Evolutionary conservation across 345 rosid species (phyloP), one percentile per base, ranked within the genome.

Genomic region (Salix dunnii): DNA sequence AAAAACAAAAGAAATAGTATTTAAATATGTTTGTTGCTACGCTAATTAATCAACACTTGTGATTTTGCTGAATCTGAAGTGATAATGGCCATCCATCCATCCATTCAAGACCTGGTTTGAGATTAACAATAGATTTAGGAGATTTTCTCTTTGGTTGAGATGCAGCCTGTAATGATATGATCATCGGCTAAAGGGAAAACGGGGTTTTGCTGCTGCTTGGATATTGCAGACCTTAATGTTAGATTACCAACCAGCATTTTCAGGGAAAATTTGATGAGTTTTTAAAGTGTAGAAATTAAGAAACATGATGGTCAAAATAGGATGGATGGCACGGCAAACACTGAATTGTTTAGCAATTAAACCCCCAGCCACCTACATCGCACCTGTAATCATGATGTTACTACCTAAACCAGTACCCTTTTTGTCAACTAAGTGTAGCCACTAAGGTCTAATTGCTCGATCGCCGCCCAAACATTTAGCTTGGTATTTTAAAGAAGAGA

Each of bases 171-270:
- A 0, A 20, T 64, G 35, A 27, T 11, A 30, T n/a, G n/a, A n/a
- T 64, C 38, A 30, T 8, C 14, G 6, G 20, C 31, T 3, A 3
- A 0, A 27, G 40, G 9, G 68, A 28, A 63, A 10, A 28, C 5
- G 55, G 17, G 17, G 55, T 5, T 17, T 49, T 49, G 6, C 21
- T 5, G 10, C n/a, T n/a, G n/a, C n/a, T n/a, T n/a, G 0, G 23
- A 67, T 33, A 7, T 21, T 21, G 70, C 31, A 27, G 2, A 7
- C 49, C 49, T 68, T 38, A 5, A 60, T 38, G 70, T 58, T 71
- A 36, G 82, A 58, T 71, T 53, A 84, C 83, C 79, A 53, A 67
- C 76, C 76, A 77, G 27, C 80, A 68, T 28, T 27, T 33, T 48
- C 43, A 40, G 63, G 63, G 68, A 55, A 77, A 66, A 28, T 14